Base-by-base conservation (phyloP, 352 stramenopile genomes). In the Phytophthora kernoviae region DNA sequence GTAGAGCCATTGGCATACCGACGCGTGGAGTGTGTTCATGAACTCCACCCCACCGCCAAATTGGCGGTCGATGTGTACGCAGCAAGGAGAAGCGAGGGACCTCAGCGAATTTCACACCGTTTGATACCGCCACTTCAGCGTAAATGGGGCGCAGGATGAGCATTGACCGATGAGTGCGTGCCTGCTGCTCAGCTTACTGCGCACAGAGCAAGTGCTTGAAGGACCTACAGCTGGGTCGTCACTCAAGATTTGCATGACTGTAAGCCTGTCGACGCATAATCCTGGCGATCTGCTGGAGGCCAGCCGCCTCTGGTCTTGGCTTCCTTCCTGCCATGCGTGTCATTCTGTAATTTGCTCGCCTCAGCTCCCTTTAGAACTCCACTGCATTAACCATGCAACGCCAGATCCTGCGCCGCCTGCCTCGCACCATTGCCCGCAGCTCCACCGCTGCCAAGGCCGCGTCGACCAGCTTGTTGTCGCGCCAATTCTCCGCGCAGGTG, bases 351-450 rank as follows among this genome's bases (percentile, higher is more conserved):
- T 62, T 66, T 51, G 30, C 56, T 36, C 26, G 20, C 50, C 27
- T 30, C 27, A 53, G n/a, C 27, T 59, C 37, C 62, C 43, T 49
- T 12, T 48, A 34, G 30, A 43, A 58, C 53, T 47, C 20, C 46
- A 24, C 43, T 53, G 41, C 30, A 24, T 50, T 20, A 55, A 33
- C 48, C 54, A 83, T 84, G 75, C 71, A 81, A 55, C 70, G 72
- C 52, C 65, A 77, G 30, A 55, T 77, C 15, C 62, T 84, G 40
- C 75, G 75, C 32, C 72, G 69, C 36, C 51, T 77, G 18, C 58
- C 63, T 7, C 62, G 68, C 41, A 44, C 70, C 34, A 47, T 67
- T 39, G 42, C 50, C n/a, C 50, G 34, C 53, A 60, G 36, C 51
- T 56, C 50, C 32, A 58, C 63, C 34, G 30, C 55, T 14, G 48